Percentiles rank a stretch among this genome's conserved stretches.
Evolutionary conservation across 2,329 filamentous ascomycete species (phyloP).

Genomic region (Lachnellula occidentalis): DNA sequence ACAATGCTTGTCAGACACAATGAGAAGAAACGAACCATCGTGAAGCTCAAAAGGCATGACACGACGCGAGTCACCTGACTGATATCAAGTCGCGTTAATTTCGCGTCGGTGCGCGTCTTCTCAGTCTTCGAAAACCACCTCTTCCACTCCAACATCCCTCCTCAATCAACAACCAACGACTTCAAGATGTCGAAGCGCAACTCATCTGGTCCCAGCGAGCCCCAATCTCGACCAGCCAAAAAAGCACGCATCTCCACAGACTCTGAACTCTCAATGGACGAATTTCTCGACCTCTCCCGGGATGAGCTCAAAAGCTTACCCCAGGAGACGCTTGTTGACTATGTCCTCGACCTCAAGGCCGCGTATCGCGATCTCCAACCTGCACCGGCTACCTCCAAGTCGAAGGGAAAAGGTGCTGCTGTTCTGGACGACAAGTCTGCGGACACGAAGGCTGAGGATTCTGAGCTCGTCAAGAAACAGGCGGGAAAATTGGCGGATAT

Average conservation of each 20-base stretch:
- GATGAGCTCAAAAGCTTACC: background rate
- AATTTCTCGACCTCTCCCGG: background rate
- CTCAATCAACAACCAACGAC: background rate
- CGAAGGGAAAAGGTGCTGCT: background rate
- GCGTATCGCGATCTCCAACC: background rate
- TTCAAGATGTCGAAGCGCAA: background rate
- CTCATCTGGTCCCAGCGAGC: background rate
- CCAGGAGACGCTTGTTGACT: background rate
- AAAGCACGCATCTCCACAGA: background rate
- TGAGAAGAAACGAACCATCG: no score
- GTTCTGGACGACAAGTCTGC: background rate
- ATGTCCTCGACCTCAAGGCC: constrained; percentile 1
- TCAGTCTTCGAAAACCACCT: background rate
- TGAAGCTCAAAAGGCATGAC: no score
- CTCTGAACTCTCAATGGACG: background rate
- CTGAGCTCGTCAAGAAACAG: background rate
- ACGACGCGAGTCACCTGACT: no score
- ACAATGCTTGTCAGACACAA: no score
- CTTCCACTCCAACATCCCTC: background rate
- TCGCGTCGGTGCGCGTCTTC: background rate
- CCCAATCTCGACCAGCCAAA: background rate
- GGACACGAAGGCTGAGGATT: background rate
- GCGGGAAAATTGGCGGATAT: background rate
- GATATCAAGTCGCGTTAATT: no score
- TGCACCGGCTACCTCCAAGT: background rate